Evolutionary conservation across 768 basidiomycete species (phyloP), one percentile per base, ranked within the genome.

Genomic region (Tricholoma hemisulphureum): DNA sequence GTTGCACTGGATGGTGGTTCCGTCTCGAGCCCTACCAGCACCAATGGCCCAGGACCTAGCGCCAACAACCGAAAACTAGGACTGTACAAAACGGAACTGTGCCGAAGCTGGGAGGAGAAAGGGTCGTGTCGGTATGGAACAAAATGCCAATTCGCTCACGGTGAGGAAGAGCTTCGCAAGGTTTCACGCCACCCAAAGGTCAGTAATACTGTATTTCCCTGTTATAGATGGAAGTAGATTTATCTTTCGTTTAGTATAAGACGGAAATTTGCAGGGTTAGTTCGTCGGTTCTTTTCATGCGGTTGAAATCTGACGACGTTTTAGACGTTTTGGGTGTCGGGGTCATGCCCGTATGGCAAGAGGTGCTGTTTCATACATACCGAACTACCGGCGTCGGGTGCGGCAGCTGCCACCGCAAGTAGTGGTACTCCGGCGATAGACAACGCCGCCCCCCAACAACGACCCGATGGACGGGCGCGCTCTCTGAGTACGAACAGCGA

Each of bases 341-440:
- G 93, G 24, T 92, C 93, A 16, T 95, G 93, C 68, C 93, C 93
- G 0, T 95, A 95, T 63, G 93, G 93, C 53, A 93, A 93, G 72
- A 77, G 93, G 56, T 95, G 93, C 72, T 95, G 93, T 76, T 95
- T 95, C 81, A 94, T 95, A 65, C 93, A 95, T 67, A 94, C 93
- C 2, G 91, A 91, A 66, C 78, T 92, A 45, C 89, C 91, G 16
- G 77, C 80, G 45, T 77, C 82, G n/a, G 86, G 83, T 24, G 75
- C 78, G 18, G 75, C 82, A 45, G 82, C 83, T 56, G 82, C 82
- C 48, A 77, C 82, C 7, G 60, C 56, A 20, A 54, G 58, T 32
- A 71, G 68, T 45, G 72, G 70, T 37, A 70, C 75, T 35, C 67
- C 75, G 11, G 58, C 64, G 9, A 60, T 72, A 20, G 76, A 78